phyloP scores from a whole-genome alignment of 306 rosid genomes.

The Acmispon strigosus region DNA sequence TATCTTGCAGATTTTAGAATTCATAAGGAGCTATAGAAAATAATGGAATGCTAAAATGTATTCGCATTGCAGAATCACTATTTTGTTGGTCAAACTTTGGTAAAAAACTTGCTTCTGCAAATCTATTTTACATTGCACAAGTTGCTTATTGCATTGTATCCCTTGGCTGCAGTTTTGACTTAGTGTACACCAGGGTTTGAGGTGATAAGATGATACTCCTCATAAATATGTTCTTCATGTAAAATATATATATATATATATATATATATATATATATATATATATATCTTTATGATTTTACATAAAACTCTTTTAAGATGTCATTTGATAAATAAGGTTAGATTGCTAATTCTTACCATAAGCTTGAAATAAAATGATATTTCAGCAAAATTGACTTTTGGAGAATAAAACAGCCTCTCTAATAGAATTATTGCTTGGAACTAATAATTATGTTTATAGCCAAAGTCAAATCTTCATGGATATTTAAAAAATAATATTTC shows the following conservation, averaged over 20 bases:
- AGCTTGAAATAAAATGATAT: neutral
- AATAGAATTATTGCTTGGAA: neutral
- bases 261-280: too few relatives aligned
- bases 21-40: neutral
- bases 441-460: neutral
- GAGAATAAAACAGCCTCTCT: neutral
- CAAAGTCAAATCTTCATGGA: neutral
- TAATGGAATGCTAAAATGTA: neutral
- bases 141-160: neutral
- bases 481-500: neutral
- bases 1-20: neutral
- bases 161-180: neutral
- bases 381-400: neutral
- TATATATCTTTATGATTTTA: neutral
- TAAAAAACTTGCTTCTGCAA: neutral
- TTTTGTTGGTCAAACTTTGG: neutral
- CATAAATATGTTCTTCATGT: neutral
- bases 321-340: neutral
- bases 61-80: neutral
- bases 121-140: neutral
- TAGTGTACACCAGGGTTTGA: neutral
- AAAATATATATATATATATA: neutral
- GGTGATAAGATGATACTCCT: too few relatives aligned
- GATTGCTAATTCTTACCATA: neutral
- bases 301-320: neutral